Conservation (phyloP, 129 eudicot species). For the Oenanthe sinensis region DNA sequence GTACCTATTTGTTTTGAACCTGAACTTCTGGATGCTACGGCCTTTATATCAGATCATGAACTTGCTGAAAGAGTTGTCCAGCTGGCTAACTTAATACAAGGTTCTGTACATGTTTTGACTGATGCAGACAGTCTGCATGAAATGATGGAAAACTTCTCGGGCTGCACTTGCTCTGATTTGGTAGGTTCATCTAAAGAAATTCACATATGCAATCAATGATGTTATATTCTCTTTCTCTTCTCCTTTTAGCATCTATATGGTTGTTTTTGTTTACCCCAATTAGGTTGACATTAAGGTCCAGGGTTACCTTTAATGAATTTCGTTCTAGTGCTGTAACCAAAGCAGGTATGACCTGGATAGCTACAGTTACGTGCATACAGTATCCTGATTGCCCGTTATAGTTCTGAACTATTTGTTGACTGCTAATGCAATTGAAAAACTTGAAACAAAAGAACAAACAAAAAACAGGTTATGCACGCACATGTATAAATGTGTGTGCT, state of each 20-base stretch:
- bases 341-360: not conserved
- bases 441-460: not conserved
- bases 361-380: too few relatives aligned
- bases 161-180: constrained; percentile 39
- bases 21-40: constrained; percentile 39
- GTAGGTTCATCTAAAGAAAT: constrained; percentile 29
- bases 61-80: constrained; percentile 42
- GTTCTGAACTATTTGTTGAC: not conserved
- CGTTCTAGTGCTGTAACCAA: not conserved
- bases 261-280: not conserved
- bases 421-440: not conserved
- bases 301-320: not conserved
- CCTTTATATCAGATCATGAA: constrained; percentile 48
- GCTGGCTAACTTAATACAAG: constrained; percentile 35
- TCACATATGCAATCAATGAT: not conserved
- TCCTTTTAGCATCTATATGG: not conserved
- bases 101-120: constrained; percentile 36
- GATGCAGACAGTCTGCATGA: constrained; percentile 30
- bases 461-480: not conserved
- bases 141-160: constrained; percentile 43
- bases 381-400: too few relatives aligned
- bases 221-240: constrained; percentile 1
- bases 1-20: constrained; percentile 34
- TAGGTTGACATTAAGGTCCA: not conserved
- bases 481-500: too few relatives aligned